A percentile compares a stretch with the other conserved stretches of the same genome.
Evolutionary conservation across 2,329 filamentous ascomycete species (phyloP).

Genomic region (Fusarium annulatum): DNA sequence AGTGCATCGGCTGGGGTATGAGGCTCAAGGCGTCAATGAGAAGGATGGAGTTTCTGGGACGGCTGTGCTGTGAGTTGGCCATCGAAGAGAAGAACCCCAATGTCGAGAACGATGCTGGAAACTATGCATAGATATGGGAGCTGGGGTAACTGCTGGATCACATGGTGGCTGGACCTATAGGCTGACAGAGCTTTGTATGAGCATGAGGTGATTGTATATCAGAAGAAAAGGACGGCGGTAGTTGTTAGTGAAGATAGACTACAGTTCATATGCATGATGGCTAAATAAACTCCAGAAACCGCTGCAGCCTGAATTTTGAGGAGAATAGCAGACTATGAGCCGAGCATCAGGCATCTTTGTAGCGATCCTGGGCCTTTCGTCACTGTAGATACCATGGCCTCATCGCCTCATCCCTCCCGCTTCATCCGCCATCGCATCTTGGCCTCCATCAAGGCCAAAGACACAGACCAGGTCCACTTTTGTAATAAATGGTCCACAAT

Average conservation of each 20-base stretch:
- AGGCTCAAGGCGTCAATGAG: constrained; percentile 40
- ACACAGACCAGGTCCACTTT: constrained; percentile 13
- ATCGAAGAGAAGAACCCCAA: constrained; percentile 41
- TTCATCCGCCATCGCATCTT: constrained; percentile 10
- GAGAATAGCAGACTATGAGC: neutral
- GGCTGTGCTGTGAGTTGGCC: constrained; percentile 42
- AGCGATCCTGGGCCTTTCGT: neutral
- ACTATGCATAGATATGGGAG: constrained; percentile 28
- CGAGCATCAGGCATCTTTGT: neutral
- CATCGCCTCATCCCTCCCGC: constrained; percentile 3
- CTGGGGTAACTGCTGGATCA: neutral
- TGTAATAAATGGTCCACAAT: constrained; percentile 8
- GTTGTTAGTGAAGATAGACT: neutral
- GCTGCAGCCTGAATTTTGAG: neutral
- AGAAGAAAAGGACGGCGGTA: neutral
- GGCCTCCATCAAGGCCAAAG: neutral
- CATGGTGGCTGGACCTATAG: constrained; percentile 3
- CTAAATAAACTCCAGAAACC: neutral
- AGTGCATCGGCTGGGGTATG: constrained; percentile 39
- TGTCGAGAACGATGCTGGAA: constrained; percentile 28
- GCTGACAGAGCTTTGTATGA: constrained; percentile 11
- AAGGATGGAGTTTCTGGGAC: constrained; percentile 39
- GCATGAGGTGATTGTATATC: constrained; percentile 11
- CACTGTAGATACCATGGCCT: constrained; percentile 20
- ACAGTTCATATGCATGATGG: constrained; percentile 4